phyloP scores from a whole-genome alignment of 352 stramenopile species.

The Globisporangium yorkense region DNA sequence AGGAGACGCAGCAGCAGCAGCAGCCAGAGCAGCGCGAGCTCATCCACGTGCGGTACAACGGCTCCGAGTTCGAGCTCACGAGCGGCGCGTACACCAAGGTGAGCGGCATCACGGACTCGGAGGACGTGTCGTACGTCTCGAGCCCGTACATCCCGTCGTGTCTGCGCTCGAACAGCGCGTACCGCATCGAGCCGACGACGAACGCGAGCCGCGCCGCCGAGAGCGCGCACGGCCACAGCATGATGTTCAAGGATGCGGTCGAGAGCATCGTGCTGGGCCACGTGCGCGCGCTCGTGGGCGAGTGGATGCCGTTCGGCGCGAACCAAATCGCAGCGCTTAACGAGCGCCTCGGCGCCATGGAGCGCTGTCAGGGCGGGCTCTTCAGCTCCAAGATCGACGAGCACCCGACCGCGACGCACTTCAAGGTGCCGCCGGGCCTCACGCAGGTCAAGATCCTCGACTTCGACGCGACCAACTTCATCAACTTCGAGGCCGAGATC shows the following conservation, averaged over 20 bases:
- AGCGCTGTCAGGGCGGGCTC: slow-evolving; percentile 94
- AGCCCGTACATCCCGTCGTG: slow-evolving; percentile 95
- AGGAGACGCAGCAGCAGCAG: not conserved
- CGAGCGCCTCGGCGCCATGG: slow-evolving; percentile 93
- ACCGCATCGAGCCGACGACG: slow-evolving; percentile 86
- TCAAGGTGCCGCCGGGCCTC: slow-evolving; percentile 89
- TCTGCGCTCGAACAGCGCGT: slow-evolving; percentile 89
- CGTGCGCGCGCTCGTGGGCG: slow-evolving; percentile 94
- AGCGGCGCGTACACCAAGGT: slow-evolving; percentile 76
- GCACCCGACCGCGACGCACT: slow-evolving; percentile 74
- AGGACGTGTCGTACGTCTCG: slow-evolving; percentile 97
- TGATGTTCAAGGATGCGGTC: slow-evolving; percentile 91
- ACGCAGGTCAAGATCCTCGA: slow-evolving; percentile 96
- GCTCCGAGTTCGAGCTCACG: slow-evolving; percentile 66
- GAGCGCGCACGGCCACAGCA: slow-evolving; percentile 80
- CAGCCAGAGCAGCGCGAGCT: slow-evolving; percentile 13
- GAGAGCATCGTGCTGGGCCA: slow-evolving; percentile 95
- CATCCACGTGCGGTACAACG: slow-evolving; percentile 51
- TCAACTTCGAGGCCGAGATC: slow-evolving; percentile 98
- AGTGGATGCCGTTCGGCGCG: slow-evolving; percentile 96
- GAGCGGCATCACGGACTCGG: slow-evolving; percentile 93
- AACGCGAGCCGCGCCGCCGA: slow-evolving; percentile 92
- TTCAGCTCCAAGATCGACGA: slow-evolving; percentile 94
- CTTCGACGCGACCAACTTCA: slow-evolving; percentile 96
- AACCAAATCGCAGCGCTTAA: slow-evolving; percentile 98